These are phyloP conservation scores for Penicillium atrosanguineum DNA, from an alignment of 495 filamentous ascomycete species.

Conservation along the genomic window DNA sequence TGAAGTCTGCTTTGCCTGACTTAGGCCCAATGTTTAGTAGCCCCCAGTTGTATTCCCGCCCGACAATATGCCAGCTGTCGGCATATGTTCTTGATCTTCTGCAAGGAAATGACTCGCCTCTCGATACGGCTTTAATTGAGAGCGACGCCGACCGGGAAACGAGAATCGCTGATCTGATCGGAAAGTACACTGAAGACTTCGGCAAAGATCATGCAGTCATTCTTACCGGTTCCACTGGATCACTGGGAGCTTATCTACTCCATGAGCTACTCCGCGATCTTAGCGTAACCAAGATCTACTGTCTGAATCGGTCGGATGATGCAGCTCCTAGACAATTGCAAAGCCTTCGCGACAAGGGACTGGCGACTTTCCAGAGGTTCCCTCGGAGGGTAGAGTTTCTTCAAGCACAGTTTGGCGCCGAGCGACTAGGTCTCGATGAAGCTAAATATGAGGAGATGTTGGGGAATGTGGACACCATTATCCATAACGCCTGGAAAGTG, in stretches of 20 bases:
- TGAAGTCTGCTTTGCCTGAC: conserved; percentile 4
- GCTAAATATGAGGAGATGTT: conserved; percentile 9
- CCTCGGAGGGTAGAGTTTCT: conserved; percentile 38
- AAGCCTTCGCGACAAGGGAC: conserved; percentile 14
- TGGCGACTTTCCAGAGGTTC: conserved; percentile 4
- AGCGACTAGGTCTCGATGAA: conserved; percentile 11
- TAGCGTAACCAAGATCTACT: conserved; percentile 48
- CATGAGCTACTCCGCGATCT: conserved; percentile 36
- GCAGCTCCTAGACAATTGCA: conserved; percentile 16
- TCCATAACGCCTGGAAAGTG: conserved; percentile 62
- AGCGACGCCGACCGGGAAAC: conserved; percentile 5
- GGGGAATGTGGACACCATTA: conserved; percentile 39
- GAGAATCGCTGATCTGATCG: conserved; percentile 5
- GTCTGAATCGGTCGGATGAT: conserved; percentile 47
- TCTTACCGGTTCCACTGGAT: conserved; percentile 57
- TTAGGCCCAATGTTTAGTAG: conserved; percentile 2
- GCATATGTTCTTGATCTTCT: conserved; percentile 9
- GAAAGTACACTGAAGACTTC: conserved; percentile 13
- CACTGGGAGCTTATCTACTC: conserved; percentile 55
- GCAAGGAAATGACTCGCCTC: conserved; percentile 4
- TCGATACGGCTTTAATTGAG: background rate
- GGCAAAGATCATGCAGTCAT: conserved; percentile 22
- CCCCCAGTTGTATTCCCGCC: conserved; percentile 13
- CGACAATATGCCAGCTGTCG: conserved; percentile 12
- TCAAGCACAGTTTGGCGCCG: conserved; percentile 5